phyloP scores from a whole-genome alignment of 768 basidiomycete genomes.

The Phlebiopsis gigantea region DNA sequence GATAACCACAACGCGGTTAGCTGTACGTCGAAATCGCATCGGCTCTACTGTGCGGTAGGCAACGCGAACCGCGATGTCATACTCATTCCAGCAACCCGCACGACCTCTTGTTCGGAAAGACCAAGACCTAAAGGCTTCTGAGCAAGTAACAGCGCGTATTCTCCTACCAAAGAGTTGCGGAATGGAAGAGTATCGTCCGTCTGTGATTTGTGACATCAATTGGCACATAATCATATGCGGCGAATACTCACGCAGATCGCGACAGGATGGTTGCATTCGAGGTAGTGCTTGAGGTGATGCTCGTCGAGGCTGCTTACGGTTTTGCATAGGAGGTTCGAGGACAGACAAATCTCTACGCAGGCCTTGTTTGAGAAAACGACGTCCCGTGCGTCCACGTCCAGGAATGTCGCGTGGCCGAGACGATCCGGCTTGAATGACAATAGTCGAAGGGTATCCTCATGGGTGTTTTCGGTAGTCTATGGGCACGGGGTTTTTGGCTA shows the following conservation, averaged over 20 bases:
- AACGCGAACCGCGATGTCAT: slow-evolving; percentile 36
- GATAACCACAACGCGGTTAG: too few species aligned
- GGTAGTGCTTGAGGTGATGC: slow-evolving; percentile 70
- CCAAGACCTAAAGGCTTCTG: slow-evolving; percentile 68
- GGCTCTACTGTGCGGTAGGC: background rate
- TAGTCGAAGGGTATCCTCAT: slow-evolving; percentile 54
- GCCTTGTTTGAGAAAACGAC: slow-evolving; percentile 51
- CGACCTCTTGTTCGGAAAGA: slow-evolving; percentile 52
- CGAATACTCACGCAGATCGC: slow-evolving; percentile 62
- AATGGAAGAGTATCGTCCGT: slow-evolving; percentile 83
- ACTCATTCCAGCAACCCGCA: slow-evolving; percentile 53
- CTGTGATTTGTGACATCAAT: slow-evolving; percentile 22
- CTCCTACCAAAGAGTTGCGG: slow-evolving; percentile 64
- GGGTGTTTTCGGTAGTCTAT: slow-evolving; percentile 44
- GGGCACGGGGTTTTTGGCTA: background rate
- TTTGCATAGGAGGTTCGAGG: slow-evolving; percentile 75
- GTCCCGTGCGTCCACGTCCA: slow-evolving; percentile 52
- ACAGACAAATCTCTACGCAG: slow-evolving; percentile 77
- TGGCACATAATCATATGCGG: background rate
- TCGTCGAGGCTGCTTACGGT: slow-evolving; percentile 59
- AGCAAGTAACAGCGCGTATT: slow-evolving; percentile 79
- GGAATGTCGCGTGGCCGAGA: slow-evolving; percentile 79
- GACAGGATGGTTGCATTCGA: slow-evolving; percentile 60
- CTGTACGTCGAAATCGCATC: too few species aligned
- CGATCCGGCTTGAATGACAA: slow-evolving; percentile 61